These are phyloP conservation scores for Escallonia herrerae DNA, from an alignment of 129 eudicot genomes.

Conservation along the genomic window DNA sequence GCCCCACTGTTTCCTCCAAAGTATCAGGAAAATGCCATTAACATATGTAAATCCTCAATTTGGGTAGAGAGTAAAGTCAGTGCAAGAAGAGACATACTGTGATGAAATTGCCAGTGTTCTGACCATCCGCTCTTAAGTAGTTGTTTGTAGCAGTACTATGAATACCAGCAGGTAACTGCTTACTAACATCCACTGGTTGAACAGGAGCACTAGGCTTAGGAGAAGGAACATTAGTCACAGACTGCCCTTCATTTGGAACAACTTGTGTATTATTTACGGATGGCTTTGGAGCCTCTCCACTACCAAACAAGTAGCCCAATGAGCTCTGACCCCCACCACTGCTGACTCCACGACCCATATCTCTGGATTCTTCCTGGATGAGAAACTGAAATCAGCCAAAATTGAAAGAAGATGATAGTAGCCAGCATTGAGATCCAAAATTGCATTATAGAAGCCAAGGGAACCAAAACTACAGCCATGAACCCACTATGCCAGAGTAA, in stretches of 20 bases:
- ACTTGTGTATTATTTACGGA: constrained; percentile 27
- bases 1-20: too few relatives aligned
- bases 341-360: constrained; percentile 47
- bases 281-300: constrained; percentile 50
- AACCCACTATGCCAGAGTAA: too few relatives aligned
- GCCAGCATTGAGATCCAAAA: too few relatives aligned
- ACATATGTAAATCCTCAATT: neutral
- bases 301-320: constrained; percentile 52
- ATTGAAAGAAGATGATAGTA: too few relatives aligned
- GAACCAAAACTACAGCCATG: too few relatives aligned
- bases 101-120: constrained; percentile 58
- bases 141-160: constrained; percentile 44
- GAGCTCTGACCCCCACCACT: constrained; percentile 65
- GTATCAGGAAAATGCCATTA: neutral
- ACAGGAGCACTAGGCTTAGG: constrained; percentile 24
- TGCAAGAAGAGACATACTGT: constrained; percentile 28
- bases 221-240: constrained; percentile 22
- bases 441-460: too few relatives aligned
- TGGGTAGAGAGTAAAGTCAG: neutral
- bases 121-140: constrained; percentile 57
- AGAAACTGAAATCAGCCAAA: too few relatives aligned
- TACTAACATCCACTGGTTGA: constrained; percentile 35
- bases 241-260: constrained; percentile 21
- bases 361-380: too few relatives aligned
- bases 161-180: constrained; percentile 54